These are phyloP conservation scores for Penicillium arizonense DNA, from an alignment of 495 filamentous ascomycete species.

Conservation along the genomic window DNA sequence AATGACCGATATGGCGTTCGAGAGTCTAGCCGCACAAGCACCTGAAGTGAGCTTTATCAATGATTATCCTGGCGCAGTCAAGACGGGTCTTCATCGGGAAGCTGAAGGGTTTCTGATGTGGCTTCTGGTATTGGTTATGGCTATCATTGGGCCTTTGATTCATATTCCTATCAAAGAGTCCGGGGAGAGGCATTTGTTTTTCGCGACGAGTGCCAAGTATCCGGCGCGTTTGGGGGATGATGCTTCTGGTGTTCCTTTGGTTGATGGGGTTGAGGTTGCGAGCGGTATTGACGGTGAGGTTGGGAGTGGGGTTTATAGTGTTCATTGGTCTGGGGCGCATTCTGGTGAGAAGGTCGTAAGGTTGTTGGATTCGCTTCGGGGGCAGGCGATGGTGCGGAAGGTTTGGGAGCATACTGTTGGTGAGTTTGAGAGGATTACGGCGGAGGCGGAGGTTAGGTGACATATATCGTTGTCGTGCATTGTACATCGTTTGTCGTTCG, in stretches of 20 bases:
- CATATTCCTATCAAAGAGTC: slow-evolving; percentile 38
- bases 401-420: slow-evolving; percentile 51
- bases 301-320: slow-evolving; percentile 53
- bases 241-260: slow-evolving; percentile 31
- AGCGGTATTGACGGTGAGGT: slow-evolving; percentile 42
- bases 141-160: slow-evolving; percentile 27
- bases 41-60: slow-evolving; percentile 60
- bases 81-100: slow-evolving; percentile 32
- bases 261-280: slow-evolving; percentile 25
- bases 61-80: slow-evolving; percentile 53
- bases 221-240: slow-evolving; percentile 29
- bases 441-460: background rate
- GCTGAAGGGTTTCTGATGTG: slow-evolving; percentile 7
- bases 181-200: slow-evolving; percentile 55
- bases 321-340: slow-evolving; percentile 44
- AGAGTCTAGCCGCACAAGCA: slow-evolving; percentile 42
- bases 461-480: background rate
- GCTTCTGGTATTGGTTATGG: slow-evolving; percentile 4
- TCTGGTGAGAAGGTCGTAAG: slow-evolving; percentile 27
- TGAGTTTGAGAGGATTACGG: slow-evolving; percentile 34
- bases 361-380: slow-evolving; percentile 34
- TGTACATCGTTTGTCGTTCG: background rate
- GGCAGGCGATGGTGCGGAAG: slow-evolving; percentile 40
- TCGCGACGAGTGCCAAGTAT: slow-evolving; percentile 51
- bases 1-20: slow-evolving; percentile 52